Base-by-base conservation (phyloP, 75 land plant species). In the Larix kaempferi region DNA sequence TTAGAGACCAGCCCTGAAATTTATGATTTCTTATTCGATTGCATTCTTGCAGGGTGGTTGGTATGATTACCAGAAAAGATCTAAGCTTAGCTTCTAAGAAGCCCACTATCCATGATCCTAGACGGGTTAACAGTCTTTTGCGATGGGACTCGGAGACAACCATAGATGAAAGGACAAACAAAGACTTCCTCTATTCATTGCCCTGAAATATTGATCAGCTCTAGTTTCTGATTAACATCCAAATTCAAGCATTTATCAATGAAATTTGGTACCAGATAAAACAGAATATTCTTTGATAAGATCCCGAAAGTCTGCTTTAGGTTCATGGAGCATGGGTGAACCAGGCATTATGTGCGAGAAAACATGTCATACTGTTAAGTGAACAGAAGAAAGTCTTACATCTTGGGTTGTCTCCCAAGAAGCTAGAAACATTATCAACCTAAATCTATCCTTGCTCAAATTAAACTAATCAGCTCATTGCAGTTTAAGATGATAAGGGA, bases 31-130 rank as follows among this genome's bases (percentile, higher is more conserved):
- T 8, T 35, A 73, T 49, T 49, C 54, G 10, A 49, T 49, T 49
- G 54, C 2, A 64, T 67, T 4, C 11, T 55, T 84, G 79, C 85
- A 84, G 86, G 76, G 86, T 84, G 57, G 78, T 82, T 19, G 86
- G 86, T 75, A 82, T 84, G 65, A 84, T 84, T 37, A 84, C 86
- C 35, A 83, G 86, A 74, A 84, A 83, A 78, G 85, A 84, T 77
- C 72, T 84, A 21, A 62, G 67, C 19, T 44, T 58, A 58, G 86
- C 86, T 16, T 81, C 78, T 29, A 84, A 77, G 57, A 81, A 80
- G n/a, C 29, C 57, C 71, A 64, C 15, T 57, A 13, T 35, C 63
- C 33, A 17, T 71, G 78, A 39, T 3, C 78, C 13, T 58, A 64
- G 59, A 81, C 67, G 52, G 59, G 58, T 10, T 56, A 25, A 62